A percentile compares a stretch with the other conserved stretches of the same genome.
Conservation (phyloP, 2,329 filamentous ascomycete genomes). For the Bipolaris gigantea region DNA sequence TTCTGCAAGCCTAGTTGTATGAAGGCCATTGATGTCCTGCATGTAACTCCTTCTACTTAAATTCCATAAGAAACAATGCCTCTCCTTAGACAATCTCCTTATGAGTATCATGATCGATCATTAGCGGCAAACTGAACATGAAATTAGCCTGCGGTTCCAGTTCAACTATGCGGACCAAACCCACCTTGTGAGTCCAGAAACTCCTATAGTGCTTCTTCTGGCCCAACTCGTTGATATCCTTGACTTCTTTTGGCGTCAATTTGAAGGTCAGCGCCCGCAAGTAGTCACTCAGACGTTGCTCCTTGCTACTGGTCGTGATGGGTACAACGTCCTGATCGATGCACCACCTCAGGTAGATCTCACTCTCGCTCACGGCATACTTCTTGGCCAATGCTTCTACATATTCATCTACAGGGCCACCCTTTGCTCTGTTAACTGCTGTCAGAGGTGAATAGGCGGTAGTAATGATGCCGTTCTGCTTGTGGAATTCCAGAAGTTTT, state of each 20-base stretch:
- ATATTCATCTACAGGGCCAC: constrained; percentile 59
- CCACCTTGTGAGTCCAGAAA: constrained; percentile 56
- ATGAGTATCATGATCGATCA: constrained; percentile 56
- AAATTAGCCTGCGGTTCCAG: background rate
- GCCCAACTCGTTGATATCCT: constrained; percentile 54
- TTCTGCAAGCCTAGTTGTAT: background rate
- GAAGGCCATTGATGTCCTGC: background rate
- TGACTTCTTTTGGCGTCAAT: constrained; percentile 60
- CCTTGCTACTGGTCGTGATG: constrained; percentile 64
- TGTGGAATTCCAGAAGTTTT: constrained; percentile 59
- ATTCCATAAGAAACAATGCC: background rate
- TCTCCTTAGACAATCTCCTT: background rate
- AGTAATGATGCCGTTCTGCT: constrained; percentile 52
- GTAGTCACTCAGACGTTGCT: constrained; percentile 62
- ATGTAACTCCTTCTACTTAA: background rate
- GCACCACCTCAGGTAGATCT: constrained; percentile 62
- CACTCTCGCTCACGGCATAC: constrained; percentile 60
- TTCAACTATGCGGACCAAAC: background rate
- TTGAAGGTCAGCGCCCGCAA: constrained; percentile 59
- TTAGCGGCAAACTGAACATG: constrained; percentile 50
- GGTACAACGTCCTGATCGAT: constrained; percentile 62
- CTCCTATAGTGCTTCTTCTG: constrained; percentile 63
- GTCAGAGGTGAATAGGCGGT: constrained; percentile 52
- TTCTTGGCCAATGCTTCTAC: constrained; percentile 59
- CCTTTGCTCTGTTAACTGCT: constrained; percentile 57